These are phyloP conservation scores for Kuraishia molischiana DNA, from an alignment of 805 yeast genomes.

Conservation along the genomic window DNA sequence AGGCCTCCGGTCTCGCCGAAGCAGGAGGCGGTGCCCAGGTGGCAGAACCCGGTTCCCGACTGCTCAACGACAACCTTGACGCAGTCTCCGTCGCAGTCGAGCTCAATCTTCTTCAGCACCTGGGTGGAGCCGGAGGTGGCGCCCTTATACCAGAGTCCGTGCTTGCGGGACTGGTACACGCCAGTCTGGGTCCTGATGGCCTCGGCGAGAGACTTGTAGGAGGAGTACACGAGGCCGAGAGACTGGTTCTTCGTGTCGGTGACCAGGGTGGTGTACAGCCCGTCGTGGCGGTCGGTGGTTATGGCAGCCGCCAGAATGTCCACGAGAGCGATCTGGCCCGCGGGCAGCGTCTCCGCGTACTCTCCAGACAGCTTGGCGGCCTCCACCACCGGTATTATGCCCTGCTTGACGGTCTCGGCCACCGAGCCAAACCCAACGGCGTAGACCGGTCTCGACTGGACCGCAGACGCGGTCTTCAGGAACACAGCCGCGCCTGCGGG, in stretches of 20 bases:
- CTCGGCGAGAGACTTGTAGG: slow-evolving; percentile 67
- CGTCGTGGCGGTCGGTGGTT: slow-evolving; percentile 79
- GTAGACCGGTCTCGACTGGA: slow-evolving; percentile 16
- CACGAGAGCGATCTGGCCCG: slow-evolving; percentile 19
- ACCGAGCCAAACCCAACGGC: slow-evolving; percentile 6
- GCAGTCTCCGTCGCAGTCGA: slow-evolving; percentile 92
- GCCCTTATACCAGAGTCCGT: slow-evolving; percentile 95
- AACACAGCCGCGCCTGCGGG: slow-evolving; percentile 3
- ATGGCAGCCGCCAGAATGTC: slow-evolving; percentile 39
- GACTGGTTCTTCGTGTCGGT: slow-evolving; percentile 59
- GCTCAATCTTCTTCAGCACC: slow-evolving; percentile 49
- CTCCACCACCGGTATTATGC: slow-evolving; percentile 25
- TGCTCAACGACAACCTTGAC: slow-evolving; percentile 82
- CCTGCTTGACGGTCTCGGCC: slow-evolving; percentile 18
- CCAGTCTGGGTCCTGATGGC: slow-evolving; percentile 79
- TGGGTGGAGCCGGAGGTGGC: slow-evolving; percentile 96
- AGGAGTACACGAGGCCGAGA: slow-evolving; percentile 87
- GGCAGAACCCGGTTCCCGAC: slow-evolving; percentile 87
- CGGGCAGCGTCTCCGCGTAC: slow-evolving; percentile 22
- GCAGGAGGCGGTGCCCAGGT: slow-evolving; percentile 72
- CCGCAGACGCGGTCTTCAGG: slow-evolving; percentile 6
- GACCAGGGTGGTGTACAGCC: slow-evolving; percentile 77
- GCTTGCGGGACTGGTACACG: slow-evolving; percentile 86
- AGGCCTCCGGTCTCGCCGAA: slow-evolving; percentile 69
- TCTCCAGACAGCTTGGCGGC: slow-evolving; percentile 21